Percentiles rank a stretch among this genome's conserved stretches.
phyloP scores from a whole-genome alignment of 345 rosid genomes.

The Brassica napus region DNA sequence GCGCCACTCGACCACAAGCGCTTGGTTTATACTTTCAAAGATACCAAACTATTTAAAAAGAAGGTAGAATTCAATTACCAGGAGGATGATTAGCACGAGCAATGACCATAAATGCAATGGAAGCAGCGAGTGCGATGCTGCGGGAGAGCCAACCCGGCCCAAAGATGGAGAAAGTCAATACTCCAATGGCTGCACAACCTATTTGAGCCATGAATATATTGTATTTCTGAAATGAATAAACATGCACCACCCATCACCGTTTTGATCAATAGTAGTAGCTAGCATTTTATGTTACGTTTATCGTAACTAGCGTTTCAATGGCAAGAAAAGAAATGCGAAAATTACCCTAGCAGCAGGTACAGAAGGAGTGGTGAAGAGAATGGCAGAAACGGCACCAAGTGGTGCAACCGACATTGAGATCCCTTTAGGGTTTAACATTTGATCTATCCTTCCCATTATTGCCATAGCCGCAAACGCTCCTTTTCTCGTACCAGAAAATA shows the following conservation, averaged over 20 bases:
- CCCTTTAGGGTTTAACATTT: conserved; percentile 67
- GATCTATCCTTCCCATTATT: conserved; percentile 79
- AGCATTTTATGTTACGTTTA: background rate
- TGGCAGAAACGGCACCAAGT: conserved; percentile 84
- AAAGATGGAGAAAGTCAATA: conserved; percentile 61
- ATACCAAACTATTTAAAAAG: background rate
- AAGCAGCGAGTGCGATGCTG: conserved; percentile 71
- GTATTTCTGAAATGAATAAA: conserved; percentile 68
- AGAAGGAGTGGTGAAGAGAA: conserved; percentile 74
- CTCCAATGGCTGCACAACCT: conserved; percentile 92
- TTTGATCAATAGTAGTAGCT: conserved; percentile 18
- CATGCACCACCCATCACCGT: conserved; percentile 8
- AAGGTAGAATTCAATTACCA: conserved; percentile 46
- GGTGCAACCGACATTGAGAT: conserved; percentile 85
- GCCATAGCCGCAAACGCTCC: conserved; percentile 99
- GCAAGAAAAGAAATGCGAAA: too few relatives aligned
- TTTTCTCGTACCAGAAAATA: conserved; percentile 26
- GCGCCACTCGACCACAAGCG: too few relatives aligned
- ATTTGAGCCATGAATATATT: conserved; percentile 90
- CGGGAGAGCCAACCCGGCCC: conserved; percentile 93
- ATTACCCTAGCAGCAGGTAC: conserved; percentile 73
- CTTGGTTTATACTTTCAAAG: background rate
- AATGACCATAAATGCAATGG: conserved; percentile 81
- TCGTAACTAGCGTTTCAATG: background rate
- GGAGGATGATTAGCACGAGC: conserved; percentile 82